phyloP scores from a whole-genome alignment of 129 eudicot genomes.

The Saussurea involucrata region DNA sequence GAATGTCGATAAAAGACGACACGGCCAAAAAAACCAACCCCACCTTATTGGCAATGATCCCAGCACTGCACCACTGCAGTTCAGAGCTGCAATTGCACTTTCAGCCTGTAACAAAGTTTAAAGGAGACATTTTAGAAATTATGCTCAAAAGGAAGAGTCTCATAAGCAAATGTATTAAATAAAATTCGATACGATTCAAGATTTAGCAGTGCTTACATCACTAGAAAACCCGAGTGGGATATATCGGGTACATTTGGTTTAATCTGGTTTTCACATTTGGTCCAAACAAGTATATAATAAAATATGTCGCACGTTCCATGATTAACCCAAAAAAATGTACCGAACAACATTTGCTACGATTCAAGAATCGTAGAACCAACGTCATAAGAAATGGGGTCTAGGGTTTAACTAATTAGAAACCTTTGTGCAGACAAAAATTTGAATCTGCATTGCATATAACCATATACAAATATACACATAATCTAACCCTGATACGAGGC shows the following conservation, averaged over 20 bases:
- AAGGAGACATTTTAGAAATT: not conserved
- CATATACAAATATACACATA: not conserved
- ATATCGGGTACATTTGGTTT: not conserved
- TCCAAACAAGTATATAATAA: not conserved
- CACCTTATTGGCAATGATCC: conserved; percentile 74
- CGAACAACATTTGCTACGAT: not conserved
- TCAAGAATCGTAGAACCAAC: not conserved
- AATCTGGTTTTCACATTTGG: not conserved
- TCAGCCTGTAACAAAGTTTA: conserved; percentile 50
- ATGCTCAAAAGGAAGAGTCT: not conserved
- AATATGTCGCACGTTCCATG: not conserved
- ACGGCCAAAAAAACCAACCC: not conserved
- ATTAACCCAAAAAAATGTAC: not conserved
- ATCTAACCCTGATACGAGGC: not conserved
- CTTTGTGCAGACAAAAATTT: not conserved
- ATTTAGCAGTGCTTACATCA: not conserved
- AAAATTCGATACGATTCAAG: not conserved
- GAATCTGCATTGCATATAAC: not conserved
- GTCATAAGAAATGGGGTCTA: not conserved
- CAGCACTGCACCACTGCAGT: conserved; percentile 70
- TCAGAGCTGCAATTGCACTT: conserved; percentile 82
- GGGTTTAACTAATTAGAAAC: not conserved
- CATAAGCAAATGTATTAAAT: not conserved
- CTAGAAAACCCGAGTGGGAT: not conserved
- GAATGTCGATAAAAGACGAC: not conserved